Evolutionary conservation across 208 protist species (phyloP).

Genomic region (Angomonas ambiguus): DNA sequence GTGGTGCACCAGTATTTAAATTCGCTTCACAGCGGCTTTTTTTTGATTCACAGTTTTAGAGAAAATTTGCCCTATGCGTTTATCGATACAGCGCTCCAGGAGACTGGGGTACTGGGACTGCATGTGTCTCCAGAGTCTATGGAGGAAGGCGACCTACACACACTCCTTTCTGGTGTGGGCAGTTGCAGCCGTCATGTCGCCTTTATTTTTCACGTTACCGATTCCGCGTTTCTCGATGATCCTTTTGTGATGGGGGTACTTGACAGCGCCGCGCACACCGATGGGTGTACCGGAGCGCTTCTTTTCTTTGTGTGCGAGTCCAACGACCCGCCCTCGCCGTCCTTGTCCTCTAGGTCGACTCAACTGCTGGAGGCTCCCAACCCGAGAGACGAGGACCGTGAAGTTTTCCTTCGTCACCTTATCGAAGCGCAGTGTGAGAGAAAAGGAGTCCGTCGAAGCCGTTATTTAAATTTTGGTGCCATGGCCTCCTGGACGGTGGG

Average conservation of each 20-base stretch:
- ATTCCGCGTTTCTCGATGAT: neutral
- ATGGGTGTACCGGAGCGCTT: slow-evolving; percentile 1
- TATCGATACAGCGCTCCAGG: neutral
- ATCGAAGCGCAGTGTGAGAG: slow-evolving; percentile 19
- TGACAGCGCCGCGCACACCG: neutral
- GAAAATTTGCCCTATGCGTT: neutral
- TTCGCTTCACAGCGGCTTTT: neutral
- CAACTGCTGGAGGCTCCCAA: slow-evolving; percentile 64
- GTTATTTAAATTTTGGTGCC: slow-evolving; percentile 43
- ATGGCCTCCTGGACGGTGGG: slow-evolving; percentile 74
- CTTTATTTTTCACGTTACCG: neutral
- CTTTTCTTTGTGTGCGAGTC: slow-evolving; percentile 70
- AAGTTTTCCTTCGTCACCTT: slow-evolving; percentile 18
- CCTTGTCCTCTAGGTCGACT: slow-evolving; percentile 66
- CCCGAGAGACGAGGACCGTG: slow-evolving; percentile 60
- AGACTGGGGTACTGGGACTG: neutral
- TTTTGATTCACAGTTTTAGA: neutral
- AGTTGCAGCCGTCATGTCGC: neutral
- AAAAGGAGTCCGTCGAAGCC: slow-evolving; percentile 36
- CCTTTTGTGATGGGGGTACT: neutral
- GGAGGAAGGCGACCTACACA: neutral
- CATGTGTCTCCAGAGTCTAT: neutral
- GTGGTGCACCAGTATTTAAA: too few relatives aligned
- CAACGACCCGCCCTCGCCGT: slow-evolving; percentile 56
- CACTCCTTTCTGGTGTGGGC: neutral